A percentile compares a stretch with the other conserved stretches of the same genome.
Evolutionary conservation across 2,329 filamentous ascomycete genomes (phyloP).

Genomic region (Hypoxylon sp.): DNA sequence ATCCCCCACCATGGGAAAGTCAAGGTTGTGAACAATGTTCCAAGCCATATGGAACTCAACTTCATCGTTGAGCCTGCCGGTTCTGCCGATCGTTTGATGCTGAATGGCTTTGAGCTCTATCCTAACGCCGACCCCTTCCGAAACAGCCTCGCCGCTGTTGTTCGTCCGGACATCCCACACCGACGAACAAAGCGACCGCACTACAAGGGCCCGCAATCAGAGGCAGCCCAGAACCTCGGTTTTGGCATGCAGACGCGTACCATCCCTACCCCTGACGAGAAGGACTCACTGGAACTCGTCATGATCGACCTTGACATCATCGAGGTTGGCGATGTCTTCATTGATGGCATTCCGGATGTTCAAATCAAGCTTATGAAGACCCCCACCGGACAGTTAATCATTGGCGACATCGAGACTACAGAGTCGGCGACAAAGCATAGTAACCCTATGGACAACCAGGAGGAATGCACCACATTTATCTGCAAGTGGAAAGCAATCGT

Average conservation of each 20-base stretch:
- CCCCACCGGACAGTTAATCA: constrained; percentile 67
- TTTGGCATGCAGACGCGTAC: constrained; percentile 63
- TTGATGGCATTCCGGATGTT: constrained; percentile 69
- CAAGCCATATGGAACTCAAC: constrained; percentile 66
- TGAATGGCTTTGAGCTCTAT: constrained; percentile 75
- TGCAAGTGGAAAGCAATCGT: constrained; percentile 70
- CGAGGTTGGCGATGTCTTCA: constrained; percentile 69
- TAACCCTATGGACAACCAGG: constrained; percentile 52
- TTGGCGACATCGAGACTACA: constrained; percentile 63
- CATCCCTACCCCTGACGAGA: constrained; percentile 62
- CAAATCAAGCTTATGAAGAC: constrained; percentile 75
- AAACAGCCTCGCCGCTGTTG: constrained; percentile 61
- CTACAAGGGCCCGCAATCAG: constrained; percentile 51
- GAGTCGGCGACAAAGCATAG: constrained; percentile 48
- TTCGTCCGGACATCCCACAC: constrained; percentile 58
- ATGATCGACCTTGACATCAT: constrained; percentile 71
- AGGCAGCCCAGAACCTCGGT: constrained; percentile 60
- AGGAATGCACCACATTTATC: constrained; percentile 59
- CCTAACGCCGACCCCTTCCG: constrained; percentile 64
- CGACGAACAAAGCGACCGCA: constrained; percentile 49
- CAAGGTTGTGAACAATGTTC: constrained; percentile 50
- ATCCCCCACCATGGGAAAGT: constrained; percentile 40
- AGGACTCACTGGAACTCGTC: constrained; percentile 67
- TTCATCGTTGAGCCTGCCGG: constrained; percentile 66
- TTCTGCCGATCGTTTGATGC: constrained; percentile 63